Conservation (phyloP, 2,329 filamentous ascomycete species). For the Stenocarpella maydis region DNA sequence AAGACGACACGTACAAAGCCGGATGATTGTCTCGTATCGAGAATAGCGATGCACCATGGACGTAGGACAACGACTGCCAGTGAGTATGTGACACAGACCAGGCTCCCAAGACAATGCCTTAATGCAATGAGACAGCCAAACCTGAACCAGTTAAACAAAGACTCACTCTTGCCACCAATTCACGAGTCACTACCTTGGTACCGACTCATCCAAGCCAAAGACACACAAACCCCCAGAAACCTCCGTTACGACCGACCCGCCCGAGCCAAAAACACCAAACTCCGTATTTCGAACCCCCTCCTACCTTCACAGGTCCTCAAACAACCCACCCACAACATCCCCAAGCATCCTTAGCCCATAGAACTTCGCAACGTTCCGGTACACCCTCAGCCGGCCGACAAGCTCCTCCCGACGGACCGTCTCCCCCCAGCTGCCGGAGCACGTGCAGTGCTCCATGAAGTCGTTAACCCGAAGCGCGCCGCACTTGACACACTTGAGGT, state of each 20-base stretch:
- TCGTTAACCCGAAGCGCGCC: constrained; percentile 84
- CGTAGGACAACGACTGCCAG: not conserved
- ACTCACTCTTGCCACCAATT: too few relatives aligned
- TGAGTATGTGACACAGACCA: not conserved
- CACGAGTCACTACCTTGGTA: not conserved
- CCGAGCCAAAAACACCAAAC: not conserved
- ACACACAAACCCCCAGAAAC: too few relatives aligned
- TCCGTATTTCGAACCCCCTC: not conserved
- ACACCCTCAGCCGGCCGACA: constrained; percentile 70
- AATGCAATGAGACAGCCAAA: not conserved
- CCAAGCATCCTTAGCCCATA: constrained; percentile 85
- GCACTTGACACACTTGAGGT: constrained; percentile 80
- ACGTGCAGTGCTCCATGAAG: constrained; percentile 96
- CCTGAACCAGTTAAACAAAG: not conserved
- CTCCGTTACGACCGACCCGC: not conserved
- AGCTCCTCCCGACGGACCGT: constrained; percentile 74
- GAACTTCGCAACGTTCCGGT: constrained; percentile 77
- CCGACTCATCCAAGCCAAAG: too few relatives aligned
- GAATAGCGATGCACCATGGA: not conserved
- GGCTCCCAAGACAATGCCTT: not conserved
- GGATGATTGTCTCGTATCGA: not conserved
- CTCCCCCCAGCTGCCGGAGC: constrained; percentile 84
- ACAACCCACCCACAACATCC: constrained; percentile 73
- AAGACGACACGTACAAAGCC: not conserved
- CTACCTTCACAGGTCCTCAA: constrained; percentile 50